Evolutionary conservation across 2,329 filamentous ascomycete species (phyloP).

Genomic region (Thelonectria olida): DNA sequence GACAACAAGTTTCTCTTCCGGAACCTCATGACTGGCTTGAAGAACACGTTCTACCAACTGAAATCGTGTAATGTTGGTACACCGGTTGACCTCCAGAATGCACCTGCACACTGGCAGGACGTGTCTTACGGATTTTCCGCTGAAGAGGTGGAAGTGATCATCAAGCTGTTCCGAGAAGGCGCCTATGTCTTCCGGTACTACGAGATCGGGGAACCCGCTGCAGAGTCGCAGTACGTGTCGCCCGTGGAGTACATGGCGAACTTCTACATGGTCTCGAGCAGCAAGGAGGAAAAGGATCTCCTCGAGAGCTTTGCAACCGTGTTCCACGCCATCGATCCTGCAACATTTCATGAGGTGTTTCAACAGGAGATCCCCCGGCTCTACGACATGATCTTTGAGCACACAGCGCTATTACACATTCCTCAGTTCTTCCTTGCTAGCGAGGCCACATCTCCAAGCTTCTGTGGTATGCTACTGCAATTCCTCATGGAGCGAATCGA

Average conservation of each 20-base stretch:
- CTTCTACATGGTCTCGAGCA: slow-evolving; percentile 92
- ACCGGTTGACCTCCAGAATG: slow-evolving; percentile 78
- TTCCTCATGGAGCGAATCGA: slow-evolving; percentile 98
- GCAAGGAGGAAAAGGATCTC: slow-evolving; percentile 96
- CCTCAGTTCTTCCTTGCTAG: slow-evolving; percentile 99
- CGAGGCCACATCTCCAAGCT: slow-evolving; percentile 95
- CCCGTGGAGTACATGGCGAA: slow-evolving; percentile 93
- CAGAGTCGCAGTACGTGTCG: slow-evolving; percentile 79
- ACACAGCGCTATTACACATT: slow-evolving; percentile 91
- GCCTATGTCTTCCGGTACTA: slow-evolving; percentile 98
- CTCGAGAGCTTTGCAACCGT: slow-evolving; percentile 98
- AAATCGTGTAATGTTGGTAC: slow-evolving; percentile 84
- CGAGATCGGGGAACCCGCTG: slow-evolving; percentile 81
- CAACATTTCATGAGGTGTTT: slow-evolving; percentile 98
- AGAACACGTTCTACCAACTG: slow-evolving; percentile 95
- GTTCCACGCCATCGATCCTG: slow-evolving; percentile 97
- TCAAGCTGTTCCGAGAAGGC: slow-evolving; percentile 96
- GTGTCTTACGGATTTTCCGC: slow-evolving; percentile 96
- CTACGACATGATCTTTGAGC: slow-evolving; percentile 98
- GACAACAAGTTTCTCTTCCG: slow-evolving; percentile 99
- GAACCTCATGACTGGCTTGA: slow-evolving; percentile 93
- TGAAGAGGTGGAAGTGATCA: slow-evolving; percentile 95
- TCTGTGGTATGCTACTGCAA: slow-evolving; percentile 96
- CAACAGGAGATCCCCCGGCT: slow-evolving; percentile 96
- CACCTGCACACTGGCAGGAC: slow-evolving; percentile 91